Evolutionary conservation across 371 early-diverging fungal species (phyloP).

Genomic region (Lichtheimia corymbifera): DNA sequence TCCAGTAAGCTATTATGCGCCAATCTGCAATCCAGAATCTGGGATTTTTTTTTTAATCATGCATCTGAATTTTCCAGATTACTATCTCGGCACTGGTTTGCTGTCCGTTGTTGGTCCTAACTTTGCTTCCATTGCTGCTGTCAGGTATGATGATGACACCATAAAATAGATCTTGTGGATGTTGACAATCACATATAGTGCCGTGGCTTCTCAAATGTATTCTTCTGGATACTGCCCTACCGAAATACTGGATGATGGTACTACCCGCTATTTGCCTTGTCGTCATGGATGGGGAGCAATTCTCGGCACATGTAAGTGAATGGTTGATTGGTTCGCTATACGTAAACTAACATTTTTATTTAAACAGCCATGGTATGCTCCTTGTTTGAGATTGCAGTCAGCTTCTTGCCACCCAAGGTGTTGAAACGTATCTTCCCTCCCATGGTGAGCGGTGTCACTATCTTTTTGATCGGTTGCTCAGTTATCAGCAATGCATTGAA

Average conservation of each 20-base stretch:
- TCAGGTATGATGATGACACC: slow-evolving; percentile 5
- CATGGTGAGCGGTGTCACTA: slow-evolving; percentile 60
- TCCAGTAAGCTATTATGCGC: slow-evolving; percentile 21
- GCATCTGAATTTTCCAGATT: slow-evolving; percentile 18
- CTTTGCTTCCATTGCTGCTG: slow-evolving; percentile 55
- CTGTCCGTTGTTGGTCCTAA: slow-evolving; percentile 59
- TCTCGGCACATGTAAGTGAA: slow-evolving; percentile 53
- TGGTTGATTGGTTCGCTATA: background rate
- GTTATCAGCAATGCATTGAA: slow-evolving; percentile 54
- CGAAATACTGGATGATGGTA: slow-evolving; percentile 41
- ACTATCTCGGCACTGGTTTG: slow-evolving; percentile 59
- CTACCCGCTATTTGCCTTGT: slow-evolving; percentile 48
- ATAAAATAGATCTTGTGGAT: background rate
- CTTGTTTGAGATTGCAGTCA: slow-evolving; percentile 53
- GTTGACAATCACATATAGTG: slow-evolving; percentile 7
- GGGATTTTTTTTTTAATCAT: background rate
- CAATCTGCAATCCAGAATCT: background rate
- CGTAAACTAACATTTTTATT: background rate
- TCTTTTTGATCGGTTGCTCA: slow-evolving; percentile 60
- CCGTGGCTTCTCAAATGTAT: slow-evolving; percentile 44
- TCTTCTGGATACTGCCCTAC: slow-evolving; percentile 49
- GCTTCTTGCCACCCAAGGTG: slow-evolving; percentile 58
- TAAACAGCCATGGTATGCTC: slow-evolving; percentile 50
- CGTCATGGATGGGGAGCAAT: slow-evolving; percentile 62
- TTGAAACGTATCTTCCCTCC: slow-evolving; percentile 61